Evolutionary conservation across 352 stramenopile species (phyloP).

Genomic region (Pythium phragmitis): DNA sequence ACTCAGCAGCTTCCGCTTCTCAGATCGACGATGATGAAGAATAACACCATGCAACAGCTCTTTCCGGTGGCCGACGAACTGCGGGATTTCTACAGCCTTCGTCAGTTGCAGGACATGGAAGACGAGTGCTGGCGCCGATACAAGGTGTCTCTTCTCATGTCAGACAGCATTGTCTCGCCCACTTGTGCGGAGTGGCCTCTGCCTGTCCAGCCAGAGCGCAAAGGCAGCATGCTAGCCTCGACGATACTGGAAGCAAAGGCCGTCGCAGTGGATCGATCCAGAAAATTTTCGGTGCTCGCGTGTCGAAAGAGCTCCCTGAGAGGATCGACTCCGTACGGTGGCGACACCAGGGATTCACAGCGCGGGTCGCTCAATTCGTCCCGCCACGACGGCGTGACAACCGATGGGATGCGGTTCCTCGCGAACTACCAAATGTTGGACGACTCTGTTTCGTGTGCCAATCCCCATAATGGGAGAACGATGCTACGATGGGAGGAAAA

Average conservation of each 20-base stretch:
- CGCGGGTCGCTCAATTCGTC: slow-evolving; percentile 30
- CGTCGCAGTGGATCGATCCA: slow-evolving; percentile 5
- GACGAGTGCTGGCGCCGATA: slow-evolving; percentile 73
- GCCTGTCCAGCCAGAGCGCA: neutral
- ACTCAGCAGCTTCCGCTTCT: slow-evolving; percentile 28
- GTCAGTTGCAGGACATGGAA: slow-evolving; percentile 58
- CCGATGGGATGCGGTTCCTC: slow-evolving; percentile 58
- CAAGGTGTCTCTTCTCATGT: slow-evolving; percentile 65
- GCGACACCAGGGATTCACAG: neutral
- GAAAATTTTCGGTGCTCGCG: slow-evolving; percentile 6
- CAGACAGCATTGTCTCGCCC: slow-evolving; percentile 31
- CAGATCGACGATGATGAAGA: slow-evolving; percentile 46
- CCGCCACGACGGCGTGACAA: slow-evolving; percentile 33
- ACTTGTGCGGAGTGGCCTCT: neutral
- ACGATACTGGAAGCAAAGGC: slow-evolving; percentile 9
- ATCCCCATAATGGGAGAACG: neutral
- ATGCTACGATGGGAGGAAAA: neutral
- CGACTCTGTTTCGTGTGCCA: slow-evolving; percentile 7
- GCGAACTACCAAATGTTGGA: slow-evolving; percentile 39
- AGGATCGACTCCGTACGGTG: neutral
- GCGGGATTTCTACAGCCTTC: slow-evolving; percentile 47
- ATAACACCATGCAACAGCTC: slow-evolving; percentile 48
- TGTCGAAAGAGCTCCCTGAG: slow-evolving; percentile 8
- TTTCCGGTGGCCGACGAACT: slow-evolving; percentile 50
- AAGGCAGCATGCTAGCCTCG: slow-evolving; percentile 15